Evolutionary conservation across 495 filamentous ascomycete genomes (phyloP).

Genomic region (Aspergillus saccharolyticus): DNA sequence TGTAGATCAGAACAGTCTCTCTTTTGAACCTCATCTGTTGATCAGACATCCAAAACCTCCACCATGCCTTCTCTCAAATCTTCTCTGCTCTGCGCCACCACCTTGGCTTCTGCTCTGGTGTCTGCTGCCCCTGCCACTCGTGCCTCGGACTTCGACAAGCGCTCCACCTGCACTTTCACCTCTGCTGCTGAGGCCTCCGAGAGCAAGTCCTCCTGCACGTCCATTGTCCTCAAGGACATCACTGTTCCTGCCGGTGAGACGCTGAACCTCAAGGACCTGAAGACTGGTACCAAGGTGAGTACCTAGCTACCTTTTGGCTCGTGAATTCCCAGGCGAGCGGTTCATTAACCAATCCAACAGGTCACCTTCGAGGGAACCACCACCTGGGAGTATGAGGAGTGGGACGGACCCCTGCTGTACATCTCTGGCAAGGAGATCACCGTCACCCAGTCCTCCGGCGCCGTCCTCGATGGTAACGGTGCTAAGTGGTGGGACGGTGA

Average conservation of each 20-base stretch:
- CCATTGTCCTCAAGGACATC: constrained; percentile 43
- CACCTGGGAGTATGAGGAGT: constrained; percentile 52
- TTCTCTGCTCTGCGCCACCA: background rate
- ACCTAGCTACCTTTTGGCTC: too few species aligned
- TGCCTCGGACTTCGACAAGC: constrained; percentile 6
- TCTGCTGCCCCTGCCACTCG: constrained; percentile 10
- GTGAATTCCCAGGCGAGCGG: background rate
- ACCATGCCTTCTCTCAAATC: constrained; percentile 9
- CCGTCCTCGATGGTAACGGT: constrained; percentile 41
- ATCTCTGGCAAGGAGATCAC: constrained; percentile 46
- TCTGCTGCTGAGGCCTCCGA: constrained; percentile 32
- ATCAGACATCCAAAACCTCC: background rate
- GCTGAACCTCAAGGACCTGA: constrained; percentile 45
- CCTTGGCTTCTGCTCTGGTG: constrained; percentile 11
- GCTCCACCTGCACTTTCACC: constrained; percentile 38
- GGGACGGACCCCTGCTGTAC: constrained; percentile 44
- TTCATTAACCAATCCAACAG: constrained; percentile 13
- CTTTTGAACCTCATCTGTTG: constrained; percentile 1
- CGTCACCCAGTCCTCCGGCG: constrained; percentile 39
- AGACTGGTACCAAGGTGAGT: constrained; percentile 37
- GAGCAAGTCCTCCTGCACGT: constrained; percentile 46
- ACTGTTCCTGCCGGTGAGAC: constrained; percentile 50
- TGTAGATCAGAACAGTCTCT: constrained; percentile 5
- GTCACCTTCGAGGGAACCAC: constrained; percentile 49
- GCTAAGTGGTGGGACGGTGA: constrained; percentile 43